phyloP scores from a whole-genome alignment of 139 green algal species.

The Micractinium conductrix region DNA sequence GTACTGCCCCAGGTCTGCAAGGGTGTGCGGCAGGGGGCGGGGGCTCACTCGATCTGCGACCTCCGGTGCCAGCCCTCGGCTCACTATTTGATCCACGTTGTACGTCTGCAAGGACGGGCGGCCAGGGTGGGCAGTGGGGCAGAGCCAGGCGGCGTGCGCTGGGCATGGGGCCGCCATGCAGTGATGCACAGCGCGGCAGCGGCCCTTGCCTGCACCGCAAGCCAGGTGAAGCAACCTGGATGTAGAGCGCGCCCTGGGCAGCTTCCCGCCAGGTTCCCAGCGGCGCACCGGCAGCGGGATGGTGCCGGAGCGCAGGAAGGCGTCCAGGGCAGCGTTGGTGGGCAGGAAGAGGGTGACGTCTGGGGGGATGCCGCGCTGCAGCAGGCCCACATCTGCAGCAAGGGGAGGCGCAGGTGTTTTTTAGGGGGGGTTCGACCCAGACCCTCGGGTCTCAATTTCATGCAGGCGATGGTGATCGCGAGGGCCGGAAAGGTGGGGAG shows the following conservation, averaged over 20 bases:
- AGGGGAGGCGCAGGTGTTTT: too few relatives aligned
- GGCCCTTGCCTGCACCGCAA: too few relatives aligned
- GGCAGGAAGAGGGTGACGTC: neutral
- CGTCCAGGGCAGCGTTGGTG: neutral
- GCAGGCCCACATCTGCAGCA: neutral
- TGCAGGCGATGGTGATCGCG: neutral
- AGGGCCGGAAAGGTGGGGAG: too few relatives aligned
- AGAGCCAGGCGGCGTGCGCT: too few relatives aligned
- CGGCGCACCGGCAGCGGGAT: neutral
- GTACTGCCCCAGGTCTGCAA: too few relatives aligned
- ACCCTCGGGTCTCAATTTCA: neutral
- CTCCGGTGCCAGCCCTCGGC: neutral
- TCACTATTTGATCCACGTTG: neutral
- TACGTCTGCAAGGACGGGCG: neutral
- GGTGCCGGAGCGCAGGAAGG: neutral
- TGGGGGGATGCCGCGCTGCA: neutral
- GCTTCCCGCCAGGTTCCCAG: too few relatives aligned
- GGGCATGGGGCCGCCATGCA: too few relatives aligned
- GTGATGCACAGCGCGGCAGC: too few relatives aligned
- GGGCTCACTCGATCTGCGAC: neutral
- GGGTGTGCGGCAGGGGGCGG: too few relatives aligned
- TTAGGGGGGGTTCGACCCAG: neutral
- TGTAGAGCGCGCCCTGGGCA: too few relatives aligned
- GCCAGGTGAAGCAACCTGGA: too few relatives aligned
- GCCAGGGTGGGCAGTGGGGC: too few relatives aligned